Conservation (phyloP, 139 green algal genomes). For the Micractinium conductrix region DNA sequence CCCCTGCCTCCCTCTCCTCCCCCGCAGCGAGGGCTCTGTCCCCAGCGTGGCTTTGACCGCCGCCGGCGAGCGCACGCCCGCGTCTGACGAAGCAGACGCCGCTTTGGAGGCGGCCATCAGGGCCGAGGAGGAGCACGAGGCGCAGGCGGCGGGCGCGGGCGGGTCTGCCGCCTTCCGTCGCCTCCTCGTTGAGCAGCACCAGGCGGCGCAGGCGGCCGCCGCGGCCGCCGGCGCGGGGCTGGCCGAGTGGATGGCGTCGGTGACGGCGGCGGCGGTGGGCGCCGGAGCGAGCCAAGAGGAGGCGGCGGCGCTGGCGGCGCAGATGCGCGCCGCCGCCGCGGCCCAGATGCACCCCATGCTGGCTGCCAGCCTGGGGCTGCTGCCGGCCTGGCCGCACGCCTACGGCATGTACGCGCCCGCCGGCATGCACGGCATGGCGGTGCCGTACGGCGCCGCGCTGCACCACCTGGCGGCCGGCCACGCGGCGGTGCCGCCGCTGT, state of each 20-base stretch:
- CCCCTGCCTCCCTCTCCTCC: background rate
- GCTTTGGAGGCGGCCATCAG: background rate
- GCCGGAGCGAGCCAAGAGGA: too few species aligned
- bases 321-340: too few species aligned
- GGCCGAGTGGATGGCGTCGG: constrained; percentile 21
- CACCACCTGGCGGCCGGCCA: too few species aligned
- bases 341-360: too few species aligned
- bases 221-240: background rate
- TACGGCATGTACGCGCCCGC: too few species aligned
- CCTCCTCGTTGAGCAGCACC: background rate
- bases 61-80: background rate
- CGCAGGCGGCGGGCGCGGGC: constrained; percentile 21
- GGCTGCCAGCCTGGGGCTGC: too few species aligned
- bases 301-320: too few species aligned
- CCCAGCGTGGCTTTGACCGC: background rate
- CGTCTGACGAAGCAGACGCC: background rate
- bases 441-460: too few species aligned
- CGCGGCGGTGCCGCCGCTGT: too few species aligned
- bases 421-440: too few species aligned
- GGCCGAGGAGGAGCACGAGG: background rate
- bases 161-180: background rate
- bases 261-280: too few species aligned
- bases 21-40: background rate
- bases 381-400: too few species aligned
- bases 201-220: background rate